A percentile compares a stretch with the other conserved stretches of the same genome.
phyloP scores from a whole-genome alignment of 148 eudicot genomes.

The Fagopyrum tataricum region DNA sequence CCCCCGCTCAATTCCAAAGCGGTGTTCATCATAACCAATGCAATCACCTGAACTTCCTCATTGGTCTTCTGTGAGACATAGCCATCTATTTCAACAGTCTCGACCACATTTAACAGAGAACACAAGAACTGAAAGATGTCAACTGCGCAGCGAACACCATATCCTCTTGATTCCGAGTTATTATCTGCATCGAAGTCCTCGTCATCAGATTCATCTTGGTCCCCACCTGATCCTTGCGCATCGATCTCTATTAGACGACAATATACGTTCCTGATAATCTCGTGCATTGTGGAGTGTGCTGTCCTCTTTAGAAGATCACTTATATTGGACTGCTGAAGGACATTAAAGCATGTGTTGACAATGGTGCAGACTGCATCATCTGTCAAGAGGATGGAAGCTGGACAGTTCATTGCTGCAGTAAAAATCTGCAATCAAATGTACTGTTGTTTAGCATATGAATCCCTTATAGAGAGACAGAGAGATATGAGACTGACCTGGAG shows the following conservation, averaged over 20 bases:
- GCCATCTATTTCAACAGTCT: conserved; percentile 43
- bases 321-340: conserved; percentile 56
- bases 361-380: conserved; percentile 71
- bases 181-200: conserved; percentile 39
- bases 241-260: conserved; percentile 52
- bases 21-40: conserved; percentile 61
- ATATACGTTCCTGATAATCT: conserved; percentile 60
- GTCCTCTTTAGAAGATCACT: conserved; percentile 64
- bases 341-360: conserved; percentile 73
- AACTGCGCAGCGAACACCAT: conserved; percentile 58
- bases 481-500: conserved; percentile 22
- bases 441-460: background rate
- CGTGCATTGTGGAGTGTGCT: conserved; percentile 72
- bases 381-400: conserved; percentile 42
- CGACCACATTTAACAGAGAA: conserved; percentile 77
- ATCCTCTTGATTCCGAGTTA: conserved; percentile 38
- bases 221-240: conserved; percentile 13
- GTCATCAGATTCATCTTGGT: conserved; percentile 58
- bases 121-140: conserved; percentile 90
- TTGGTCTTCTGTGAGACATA: conserved; percentile 40
- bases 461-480: background rate
- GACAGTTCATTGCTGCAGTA: conserved; percentile 44
- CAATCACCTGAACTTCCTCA: conserved; percentile 78
- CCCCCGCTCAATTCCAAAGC: conserved; percentile 81
- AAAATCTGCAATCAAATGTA: conserved; percentile 22